Base-by-base conservation (phyloP, 1,139 yeast genomes). In the Sugiyamaella grinbergsii region DNA sequence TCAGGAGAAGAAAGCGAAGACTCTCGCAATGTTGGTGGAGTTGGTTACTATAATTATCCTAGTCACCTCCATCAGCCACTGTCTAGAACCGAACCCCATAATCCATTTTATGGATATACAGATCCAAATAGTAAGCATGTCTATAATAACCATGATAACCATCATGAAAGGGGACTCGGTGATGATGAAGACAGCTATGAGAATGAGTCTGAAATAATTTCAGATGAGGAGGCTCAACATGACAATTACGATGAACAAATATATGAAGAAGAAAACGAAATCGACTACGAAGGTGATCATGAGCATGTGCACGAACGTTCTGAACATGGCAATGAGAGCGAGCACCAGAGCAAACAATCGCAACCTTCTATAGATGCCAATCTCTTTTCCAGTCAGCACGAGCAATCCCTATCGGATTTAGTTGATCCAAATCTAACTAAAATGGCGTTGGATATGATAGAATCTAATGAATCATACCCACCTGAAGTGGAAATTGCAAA, bases 371-470 rank as follows among this genome's bases (percentile, higher is more conserved):
- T 41, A 4, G 34, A 47, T 4, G 55, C 38, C 10, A 32, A 42
- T 31, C 16, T 23, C 23, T 20, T 48, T 42, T 11, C 26, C 16
- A 28, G 22, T 11, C 57, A 50, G 31, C 51, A 33, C 2, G 13
- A 40, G 28, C 23, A 26, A 28, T 26, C 45, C 10, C 37, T 22
- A 15, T 23, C 38, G 19, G 42, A 22, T 13, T 16, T 32, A 11
- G 39, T 38, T 20, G 37, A 34, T 28, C 31, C 42, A 13, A 41
- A 38, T 13, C 41, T 46, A 13, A 56, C 58, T 28, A 54, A 56
- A 43, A 56, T 66, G 41, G 64, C 78, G 16, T 78, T 74, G 56
- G 70, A 72, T 7, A 34, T 49, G 44, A 23, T 43, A n/a, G 36
- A 37, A 11, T 26, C 19, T 11, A 32, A 42, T 4, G 23, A 19